A percentile compares a stretch with the other conserved stretches of the same genome.
These are phyloP conservation scores for Tuber microsphaerosporum DNA, from an alignment of 495 filamentous ascomycete species.

Conservation along the genomic window DNA sequence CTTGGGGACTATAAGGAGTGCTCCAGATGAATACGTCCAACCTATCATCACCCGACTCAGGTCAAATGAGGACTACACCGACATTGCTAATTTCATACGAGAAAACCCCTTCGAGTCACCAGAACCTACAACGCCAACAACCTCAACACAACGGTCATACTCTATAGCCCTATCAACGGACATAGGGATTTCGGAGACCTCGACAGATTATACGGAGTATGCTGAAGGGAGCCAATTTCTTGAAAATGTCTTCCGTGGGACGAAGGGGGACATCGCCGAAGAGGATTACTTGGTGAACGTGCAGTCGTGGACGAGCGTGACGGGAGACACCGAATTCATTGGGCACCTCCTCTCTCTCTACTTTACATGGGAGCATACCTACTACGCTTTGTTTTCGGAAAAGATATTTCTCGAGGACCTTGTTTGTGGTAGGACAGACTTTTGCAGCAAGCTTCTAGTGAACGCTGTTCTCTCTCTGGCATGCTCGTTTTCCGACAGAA, in stretches of 20 bases:
- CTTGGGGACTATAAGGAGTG: constrained; percentile 25
- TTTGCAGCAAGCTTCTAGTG: constrained; percentile 64
- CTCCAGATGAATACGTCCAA: constrained; percentile 28
- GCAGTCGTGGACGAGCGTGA: constrained; percentile 54
- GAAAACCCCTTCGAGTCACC: constrained; percentile 17
- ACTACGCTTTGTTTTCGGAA: constrained; percentile 61
- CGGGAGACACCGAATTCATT: constrained; percentile 52
- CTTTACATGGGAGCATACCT: constrained; percentile 73
- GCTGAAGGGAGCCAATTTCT: background rate
- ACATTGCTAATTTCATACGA: constrained; percentile 31
- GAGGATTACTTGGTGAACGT: constrained; percentile 2
- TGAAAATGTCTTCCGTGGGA: background rate
- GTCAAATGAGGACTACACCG: constrained; percentile 27
- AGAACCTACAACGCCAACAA: background rate
- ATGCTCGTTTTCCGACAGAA: constrained; percentile 64
- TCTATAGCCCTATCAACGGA: background rate
- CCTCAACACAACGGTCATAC: background rate
- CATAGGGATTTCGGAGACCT: background rate
- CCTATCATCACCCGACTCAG: constrained; percentile 27
- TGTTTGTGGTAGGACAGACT: constrained; percentile 49
- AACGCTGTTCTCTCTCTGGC: constrained; percentile 65
- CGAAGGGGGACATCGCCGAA: background rate
- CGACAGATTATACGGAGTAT: background rate
- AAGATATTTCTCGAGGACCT: constrained; percentile 65
- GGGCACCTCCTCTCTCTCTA: constrained; percentile 60